Conservation (phyloP, 2,329 filamentous ascomycete genomes). For the Phialophora tarda region DNA sequence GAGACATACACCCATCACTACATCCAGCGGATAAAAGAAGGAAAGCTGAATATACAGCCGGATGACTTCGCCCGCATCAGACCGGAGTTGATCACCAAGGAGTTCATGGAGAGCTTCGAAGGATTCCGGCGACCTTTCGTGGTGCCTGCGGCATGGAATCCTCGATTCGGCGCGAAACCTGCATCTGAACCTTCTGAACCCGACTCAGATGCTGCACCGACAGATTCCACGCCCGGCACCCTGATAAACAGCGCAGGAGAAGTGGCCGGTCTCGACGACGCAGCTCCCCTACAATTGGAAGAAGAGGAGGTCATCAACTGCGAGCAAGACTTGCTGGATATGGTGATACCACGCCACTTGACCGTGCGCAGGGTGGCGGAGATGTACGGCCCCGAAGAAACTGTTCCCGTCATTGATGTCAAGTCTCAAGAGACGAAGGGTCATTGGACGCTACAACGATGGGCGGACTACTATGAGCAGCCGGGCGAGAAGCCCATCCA, state of each 20-base stretch:
- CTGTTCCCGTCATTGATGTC: slow-evolving; percentile 69
- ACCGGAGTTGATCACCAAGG: slow-evolving; percentile 66
- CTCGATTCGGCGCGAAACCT: slow-evolving; percentile 47
- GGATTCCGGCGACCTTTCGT: slow-evolving; percentile 71
- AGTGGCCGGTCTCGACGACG: slow-evolving; percentile 1
- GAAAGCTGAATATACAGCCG: slow-evolving; percentile 64
- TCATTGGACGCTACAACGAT: slow-evolving; percentile 68
- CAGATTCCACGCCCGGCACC: slow-evolving; percentile 8
- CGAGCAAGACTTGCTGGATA: slow-evolving; percentile 69
- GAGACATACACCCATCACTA: slow-evolving; percentile 71
- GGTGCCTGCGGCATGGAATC: slow-evolving; percentile 67
- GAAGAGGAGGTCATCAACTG: slow-evolving; percentile 59
- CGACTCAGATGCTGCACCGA: neutral
- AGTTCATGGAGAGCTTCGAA: slow-evolving; percentile 66
- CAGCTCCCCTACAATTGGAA: neutral
- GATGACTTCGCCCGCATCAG: slow-evolving; percentile 69
- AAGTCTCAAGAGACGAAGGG: slow-evolving; percentile 71
- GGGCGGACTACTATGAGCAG: slow-evolving; percentile 71
- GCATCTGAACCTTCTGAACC: neutral
- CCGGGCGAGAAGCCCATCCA: slow-evolving; percentile 65
- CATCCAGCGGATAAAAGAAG: slow-evolving; percentile 69
- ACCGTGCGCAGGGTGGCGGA: slow-evolving; percentile 69
- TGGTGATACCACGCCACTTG: slow-evolving; percentile 69
- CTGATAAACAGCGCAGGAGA: slow-evolving; percentile 21
- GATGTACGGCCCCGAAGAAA: slow-evolving; percentile 66